phyloP scores from a whole-genome alignment of 805 yeast genomes.

The Kluyveromyces wickerhamii region DNA sequence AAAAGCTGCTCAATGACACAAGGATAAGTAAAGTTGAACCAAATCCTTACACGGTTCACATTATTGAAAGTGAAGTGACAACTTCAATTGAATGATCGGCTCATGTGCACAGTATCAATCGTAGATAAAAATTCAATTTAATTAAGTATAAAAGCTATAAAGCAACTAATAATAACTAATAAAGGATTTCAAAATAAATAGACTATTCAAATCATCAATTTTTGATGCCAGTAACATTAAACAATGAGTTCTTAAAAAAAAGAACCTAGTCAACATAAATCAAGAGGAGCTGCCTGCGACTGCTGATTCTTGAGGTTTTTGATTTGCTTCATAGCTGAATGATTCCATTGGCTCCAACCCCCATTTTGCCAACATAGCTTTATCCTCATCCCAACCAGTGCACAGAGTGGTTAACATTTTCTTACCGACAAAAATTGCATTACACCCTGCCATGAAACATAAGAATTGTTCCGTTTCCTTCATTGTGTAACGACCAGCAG shows the following conservation, averaged over 20 bases:
- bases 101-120: too few relatives aligned
- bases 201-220: too few relatives aligned
- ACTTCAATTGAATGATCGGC: conserved; percentile 33
- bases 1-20: conserved; percentile 20
- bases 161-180: too few relatives aligned
- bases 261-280: too few relatives aligned
- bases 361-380: conserved; percentile 58
- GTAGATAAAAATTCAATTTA: too few relatives aligned
- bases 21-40: conserved; percentile 29
- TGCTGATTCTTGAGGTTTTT: not conserved
- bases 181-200: too few relatives aligned
- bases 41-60: conserved; percentile 27
- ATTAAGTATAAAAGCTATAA: too few relatives aligned
- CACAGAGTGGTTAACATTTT: conserved; percentile 78
- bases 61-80: conserved; percentile 28
- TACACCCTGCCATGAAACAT: conserved; percentile 71
- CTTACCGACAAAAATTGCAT: conserved; percentile 76
- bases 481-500: conserved; percentile 80
- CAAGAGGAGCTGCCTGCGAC: not conserved
- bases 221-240: too few relatives aligned
- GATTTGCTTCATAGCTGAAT: conserved; percentile 22
- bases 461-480: conserved; percentile 66
- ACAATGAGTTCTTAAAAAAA: too few relatives aligned
- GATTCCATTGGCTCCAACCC: conserved; percentile 54
- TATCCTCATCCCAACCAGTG: conserved; percentile 79